Evolutionary conservation across 1,139 yeast species (phyloP).

Genomic region (Protomyces macrosporus): DNA sequence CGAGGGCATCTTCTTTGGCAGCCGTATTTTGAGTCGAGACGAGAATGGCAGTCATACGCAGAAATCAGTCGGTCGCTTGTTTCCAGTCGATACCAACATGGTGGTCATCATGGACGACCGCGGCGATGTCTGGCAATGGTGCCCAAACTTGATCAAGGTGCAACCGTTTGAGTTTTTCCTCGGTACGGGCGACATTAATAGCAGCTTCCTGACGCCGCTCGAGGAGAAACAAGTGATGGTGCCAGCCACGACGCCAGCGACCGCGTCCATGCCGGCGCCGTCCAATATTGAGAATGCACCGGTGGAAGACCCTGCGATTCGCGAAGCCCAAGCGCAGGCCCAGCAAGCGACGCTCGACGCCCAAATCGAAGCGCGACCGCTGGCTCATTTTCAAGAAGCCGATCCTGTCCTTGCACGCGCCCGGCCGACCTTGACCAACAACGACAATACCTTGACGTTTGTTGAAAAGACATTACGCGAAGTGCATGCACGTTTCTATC

Average conservation of each 20-base stretch:
- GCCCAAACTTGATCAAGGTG: conserved; percentile 80
- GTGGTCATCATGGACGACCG: conserved; percentile 95
- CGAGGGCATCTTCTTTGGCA: conserved; percentile 76
- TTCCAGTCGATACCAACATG: conserved; percentile 95
- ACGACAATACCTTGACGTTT: conserved; percentile 67
- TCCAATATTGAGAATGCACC: conserved; percentile 25
- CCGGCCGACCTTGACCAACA: conserved; percentile 54
- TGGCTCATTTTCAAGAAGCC: conserved; percentile 69
- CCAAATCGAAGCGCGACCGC: conserved; percentile 68
- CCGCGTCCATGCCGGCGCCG: background rate
- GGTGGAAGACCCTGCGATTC: conserved; percentile 34
- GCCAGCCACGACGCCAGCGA: background rate
- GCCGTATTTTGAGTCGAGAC: conserved; percentile 84
- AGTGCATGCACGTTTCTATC: conserved; percentile 65
- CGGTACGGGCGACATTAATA: conserved; percentile 96
- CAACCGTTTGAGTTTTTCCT: conserved; percentile 94
- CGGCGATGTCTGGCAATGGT: conserved; percentile 99
- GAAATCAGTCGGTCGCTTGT: conserved; percentile 77
- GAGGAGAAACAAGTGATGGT: conserved; percentile 33
- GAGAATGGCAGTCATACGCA: conserved; percentile 92
- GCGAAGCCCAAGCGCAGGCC: conserved; percentile 45
- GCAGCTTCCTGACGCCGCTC: conserved; percentile 76
- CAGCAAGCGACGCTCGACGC: conserved; percentile 57
- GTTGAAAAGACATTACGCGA: conserved; percentile 58
- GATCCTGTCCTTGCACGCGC: conserved; percentile 34